Conservation (phyloP, 208 protist genomes). For the Wallacemonas sp. region DNA sequence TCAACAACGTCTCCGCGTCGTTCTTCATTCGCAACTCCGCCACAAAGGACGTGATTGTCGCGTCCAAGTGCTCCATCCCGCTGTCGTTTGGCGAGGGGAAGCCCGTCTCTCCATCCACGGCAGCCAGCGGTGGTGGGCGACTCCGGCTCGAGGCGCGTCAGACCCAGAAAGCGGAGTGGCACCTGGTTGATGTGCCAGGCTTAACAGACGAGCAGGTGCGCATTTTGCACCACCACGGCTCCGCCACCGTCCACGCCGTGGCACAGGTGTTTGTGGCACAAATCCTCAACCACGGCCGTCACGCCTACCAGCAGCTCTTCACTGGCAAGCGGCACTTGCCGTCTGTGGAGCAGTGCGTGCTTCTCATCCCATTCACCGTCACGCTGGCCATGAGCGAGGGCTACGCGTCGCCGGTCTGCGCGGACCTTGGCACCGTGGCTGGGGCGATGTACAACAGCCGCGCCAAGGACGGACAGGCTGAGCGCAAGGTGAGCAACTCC, state of each 20-base stretch:
- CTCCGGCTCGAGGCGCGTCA: constrained; percentile 30
- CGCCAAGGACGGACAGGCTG: not conserved
- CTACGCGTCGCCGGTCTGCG: constrained; percentile 34
- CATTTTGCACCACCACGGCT: constrained; percentile 40
- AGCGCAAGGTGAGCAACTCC: constrained; percentile 13
- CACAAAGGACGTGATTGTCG: constrained; percentile 43
- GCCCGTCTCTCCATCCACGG: constrained; percentile 6
- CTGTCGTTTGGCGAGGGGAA: constrained; percentile 31
- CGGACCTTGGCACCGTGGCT: constrained; percentile 37
- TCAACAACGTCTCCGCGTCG: constrained; percentile 22
- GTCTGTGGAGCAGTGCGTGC: constrained; percentile 53
- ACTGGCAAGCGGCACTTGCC: constrained; percentile 29
- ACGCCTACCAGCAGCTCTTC: constrained; percentile 32
- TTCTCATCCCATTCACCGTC: constrained; percentile 33
- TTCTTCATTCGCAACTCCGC: constrained; percentile 44
- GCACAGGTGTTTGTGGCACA: constrained; percentile 63
- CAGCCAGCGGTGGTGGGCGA: constrained; percentile 20
- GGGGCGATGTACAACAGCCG: not conserved
- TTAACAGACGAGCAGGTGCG: constrained; percentile 41
- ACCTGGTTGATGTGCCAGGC: constrained; percentile 28
- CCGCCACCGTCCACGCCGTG: constrained; percentile 41
- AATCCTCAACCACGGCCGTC: constrained; percentile 25
- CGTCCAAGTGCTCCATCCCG: constrained; percentile 36
- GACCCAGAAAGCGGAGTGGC: constrained; percentile 36
- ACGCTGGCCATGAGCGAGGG: constrained; percentile 71